These are phyloP conservation scores for Halocafeteria seosinensis DNA, from an alignment of 108 stramenopile genomes.

Conservation along the genomic window DNA sequence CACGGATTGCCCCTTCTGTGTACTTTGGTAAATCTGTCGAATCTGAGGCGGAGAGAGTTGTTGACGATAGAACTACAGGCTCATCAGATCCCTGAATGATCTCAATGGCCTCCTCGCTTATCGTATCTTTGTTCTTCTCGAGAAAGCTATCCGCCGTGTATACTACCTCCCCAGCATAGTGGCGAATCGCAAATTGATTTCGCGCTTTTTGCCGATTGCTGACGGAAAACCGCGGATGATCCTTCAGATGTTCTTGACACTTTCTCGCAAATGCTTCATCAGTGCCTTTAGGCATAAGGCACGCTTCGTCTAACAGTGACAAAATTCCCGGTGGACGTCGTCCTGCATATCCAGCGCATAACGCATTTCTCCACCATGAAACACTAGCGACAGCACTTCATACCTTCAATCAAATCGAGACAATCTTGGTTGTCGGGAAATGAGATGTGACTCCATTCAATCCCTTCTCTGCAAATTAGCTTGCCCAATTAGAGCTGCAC, in stretches of 20 bases:
- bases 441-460: slow-evolving; percentile 50
- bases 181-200: slow-evolving; percentile 58
- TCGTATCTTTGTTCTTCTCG: slow-evolving; percentile 91
- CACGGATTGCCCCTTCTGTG: not conserved
- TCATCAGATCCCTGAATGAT: slow-evolving; percentile 61
- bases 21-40: not conserved
- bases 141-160: slow-evolving; percentile 81
- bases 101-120: slow-evolving; percentile 63
- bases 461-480: slow-evolving; percentile 9
- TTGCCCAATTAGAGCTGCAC: too few species aligned
- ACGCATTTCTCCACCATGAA: slow-evolving; percentile 1
- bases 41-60: slow-evolving; percentile 38
- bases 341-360: too few species aligned
- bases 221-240: slow-evolving; percentile 39
- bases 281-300: slow-evolving; percentile 32
- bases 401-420: slow-evolving; percentile 74
- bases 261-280: slow-evolving; percentile 25
- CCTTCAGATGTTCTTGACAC: slow-evolving; percentile 32
- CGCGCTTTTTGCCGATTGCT: slow-evolving; percentile 44
- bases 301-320: slow-evolving; percentile 38
- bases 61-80: slow-evolving; percentile 52
- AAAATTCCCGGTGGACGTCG: slow-evolving; percentile 28
- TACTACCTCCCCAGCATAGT: slow-evolving; percentile 83
- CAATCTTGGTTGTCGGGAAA: slow-evolving; percentile 92
- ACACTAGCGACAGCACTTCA: too few species aligned